phyloP scores from a whole-genome alignment of 352 stramenopile genomes.

The Phytophthora sp. region DNA sequence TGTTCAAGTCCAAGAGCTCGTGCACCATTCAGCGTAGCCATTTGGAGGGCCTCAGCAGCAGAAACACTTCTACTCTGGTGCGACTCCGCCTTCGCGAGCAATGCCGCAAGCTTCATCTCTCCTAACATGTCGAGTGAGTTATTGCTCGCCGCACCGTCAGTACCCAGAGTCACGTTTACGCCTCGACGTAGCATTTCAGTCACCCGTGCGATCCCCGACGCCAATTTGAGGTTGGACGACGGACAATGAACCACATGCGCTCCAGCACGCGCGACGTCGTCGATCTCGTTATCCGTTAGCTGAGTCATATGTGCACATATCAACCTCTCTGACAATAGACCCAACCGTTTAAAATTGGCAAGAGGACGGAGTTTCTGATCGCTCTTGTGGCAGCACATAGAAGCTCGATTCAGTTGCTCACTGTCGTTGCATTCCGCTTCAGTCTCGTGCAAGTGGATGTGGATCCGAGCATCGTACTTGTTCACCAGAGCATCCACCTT shows the following conservation, averaged over 20 bases:
- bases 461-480: slow-evolving; percentile 69
- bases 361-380: slow-evolving; percentile 74
- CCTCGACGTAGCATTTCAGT: slow-evolving; percentile 71
- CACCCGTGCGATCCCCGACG: slow-evolving; percentile 83
- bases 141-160: slow-evolving; percentile 87
- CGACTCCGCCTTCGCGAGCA: slow-evolving; percentile 81
- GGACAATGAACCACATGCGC: slow-evolving; percentile 88
- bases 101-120: slow-evolving; percentile 88
- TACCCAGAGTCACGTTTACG: slow-evolving; percentile 90
- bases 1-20: slow-evolving; percentile 81
- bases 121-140: slow-evolving; percentile 91
- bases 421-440: slow-evolving; percentile 82
- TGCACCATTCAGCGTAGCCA: slow-evolving; percentile 91
- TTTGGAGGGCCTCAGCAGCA: slow-evolving; percentile 66
- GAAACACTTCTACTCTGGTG: slow-evolving; percentile 65
- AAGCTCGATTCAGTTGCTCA: slow-evolving; percentile 60
- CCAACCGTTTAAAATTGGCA: slow-evolving; percentile 82
- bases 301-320: slow-evolving; percentile 86
- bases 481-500: slow-evolving; percentile 48
- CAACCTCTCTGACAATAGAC: slow-evolving; percentile 68
- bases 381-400: slow-evolving; percentile 84
- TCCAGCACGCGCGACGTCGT: slow-evolving; percentile 53
- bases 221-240: slow-evolving; percentile 91
- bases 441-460: slow-evolving; percentile 91
- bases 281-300: slow-evolving; percentile 85